These are phyloP conservation scores for Lagenaria siceraria DNA, from an alignment of 306 rosid genomes.

Conservation along the genomic window DNA sequence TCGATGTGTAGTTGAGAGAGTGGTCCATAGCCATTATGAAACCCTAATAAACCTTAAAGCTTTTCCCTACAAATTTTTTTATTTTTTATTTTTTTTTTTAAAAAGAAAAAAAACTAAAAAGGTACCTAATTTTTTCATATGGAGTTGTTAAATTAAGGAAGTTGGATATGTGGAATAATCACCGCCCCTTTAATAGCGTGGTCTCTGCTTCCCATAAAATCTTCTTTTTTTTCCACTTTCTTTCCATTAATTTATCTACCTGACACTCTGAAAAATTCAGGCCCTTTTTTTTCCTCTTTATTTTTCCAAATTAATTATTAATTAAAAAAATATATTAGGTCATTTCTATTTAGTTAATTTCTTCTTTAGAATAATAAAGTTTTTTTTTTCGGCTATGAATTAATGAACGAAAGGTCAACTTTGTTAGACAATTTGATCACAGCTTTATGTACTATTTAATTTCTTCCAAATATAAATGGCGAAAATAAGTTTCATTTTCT, in stretches of 20 bases:
- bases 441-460: no score
- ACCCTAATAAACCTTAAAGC: background rate
- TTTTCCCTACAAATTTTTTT: background rate
- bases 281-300: background rate
- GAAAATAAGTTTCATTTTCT: no score
- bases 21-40: background rate
- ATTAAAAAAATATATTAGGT: no score
- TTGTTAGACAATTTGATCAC: no score
- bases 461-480: no score
- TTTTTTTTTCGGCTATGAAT: no score
- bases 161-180: background rate
- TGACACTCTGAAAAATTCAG: background rate
- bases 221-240: background rate
- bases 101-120: background rate
- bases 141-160: background rate
- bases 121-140: background rate
- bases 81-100: background rate
- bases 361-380: no score
- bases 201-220: constrained; percentile 19
- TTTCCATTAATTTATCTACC: background rate
- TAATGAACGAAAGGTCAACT: no score
- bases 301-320: no score
- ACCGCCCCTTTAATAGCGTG: constrained; percentile 17
- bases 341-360: no score
- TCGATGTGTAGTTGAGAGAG: background rate